Percentiles rank a stretch among this genome's conserved stretches.
These are phyloP conservation scores for Aschersonia sp. DNA, from an alignment of 2,329 filamentous ascomycete genomes.

Conservation along the genomic window DNA sequence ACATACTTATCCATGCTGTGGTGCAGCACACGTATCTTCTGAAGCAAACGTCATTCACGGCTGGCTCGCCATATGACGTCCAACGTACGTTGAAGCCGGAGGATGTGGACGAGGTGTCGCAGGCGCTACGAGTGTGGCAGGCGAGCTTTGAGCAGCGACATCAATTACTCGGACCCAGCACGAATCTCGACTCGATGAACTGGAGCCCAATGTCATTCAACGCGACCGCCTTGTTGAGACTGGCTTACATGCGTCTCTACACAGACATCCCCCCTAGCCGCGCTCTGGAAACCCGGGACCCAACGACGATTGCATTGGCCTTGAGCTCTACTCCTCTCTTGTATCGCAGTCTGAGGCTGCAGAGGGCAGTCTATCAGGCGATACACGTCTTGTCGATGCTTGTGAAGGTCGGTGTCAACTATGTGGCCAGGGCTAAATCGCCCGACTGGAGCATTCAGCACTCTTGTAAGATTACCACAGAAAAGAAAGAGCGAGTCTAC, in stretches of 20 bases:
- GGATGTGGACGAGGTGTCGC: constrained; percentile 40
- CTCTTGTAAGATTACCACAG: constrained; percentile 29
- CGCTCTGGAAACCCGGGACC: constrained; percentile 50
- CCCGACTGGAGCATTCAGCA: constrained; percentile 50
- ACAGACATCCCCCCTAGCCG: constrained; percentile 49
- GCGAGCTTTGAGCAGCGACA: constrained; percentile 42
- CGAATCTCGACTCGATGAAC: constrained; percentile 32
- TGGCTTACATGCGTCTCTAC: constrained; percentile 51
- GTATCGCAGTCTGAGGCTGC: constrained; percentile 43
- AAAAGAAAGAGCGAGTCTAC: neutral
- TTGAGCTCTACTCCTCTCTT: constrained; percentile 45
- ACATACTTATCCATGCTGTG: constrained; percentile 57
- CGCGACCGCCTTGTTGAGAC: constrained; percentile 43
- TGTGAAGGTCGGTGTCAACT: constrained; percentile 48
- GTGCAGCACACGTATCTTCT: constrained; percentile 60
- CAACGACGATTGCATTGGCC: constrained; percentile 43
- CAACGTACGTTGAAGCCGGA: constrained; percentile 36
- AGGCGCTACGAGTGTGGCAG: constrained; percentile 44
- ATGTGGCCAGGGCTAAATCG: constrained; percentile 45
- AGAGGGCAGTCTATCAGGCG: constrained; percentile 51
- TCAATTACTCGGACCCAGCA: constrained; percentile 27
- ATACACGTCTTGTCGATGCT: constrained; percentile 55
- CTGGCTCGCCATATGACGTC: constrained; percentile 31
- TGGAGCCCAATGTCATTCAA: constrained; percentile 54
- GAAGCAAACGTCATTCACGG: constrained; percentile 44